A percentile compares a stretch with the other conserved stretches of the same genome.
phyloP scores from a whole-genome alignment of 2,329 filamentous ascomycete genomes.

The Bipolaris oryzae region DNA sequence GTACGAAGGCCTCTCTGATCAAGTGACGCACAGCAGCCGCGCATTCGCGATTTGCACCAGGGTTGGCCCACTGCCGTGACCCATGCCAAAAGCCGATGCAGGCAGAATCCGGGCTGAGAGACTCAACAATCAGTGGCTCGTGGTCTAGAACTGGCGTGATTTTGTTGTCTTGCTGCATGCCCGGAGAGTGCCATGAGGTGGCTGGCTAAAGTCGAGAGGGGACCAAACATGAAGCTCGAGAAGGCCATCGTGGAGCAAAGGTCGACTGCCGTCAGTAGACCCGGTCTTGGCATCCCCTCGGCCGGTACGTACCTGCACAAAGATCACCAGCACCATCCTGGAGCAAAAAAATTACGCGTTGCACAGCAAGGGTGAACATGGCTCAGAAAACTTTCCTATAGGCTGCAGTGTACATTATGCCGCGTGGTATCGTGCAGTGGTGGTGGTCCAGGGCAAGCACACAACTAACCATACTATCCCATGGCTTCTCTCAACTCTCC shows the following conservation, averaged over 20 bases:
- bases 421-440: conserved; percentile 14
- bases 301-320: not conserved
- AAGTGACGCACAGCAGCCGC: conserved; percentile 18
- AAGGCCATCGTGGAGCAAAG: not conserved
- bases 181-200: not conserved
- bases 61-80: conserved; percentile 19
- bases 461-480: conserved; percentile 3
- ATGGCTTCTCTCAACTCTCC: conserved; percentile 10
- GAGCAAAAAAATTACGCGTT: not conserved
- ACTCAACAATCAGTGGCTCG: conserved; percentile 3
- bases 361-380: not conserved
- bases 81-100: conserved; percentile 15
- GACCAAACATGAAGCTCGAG: not conserved
- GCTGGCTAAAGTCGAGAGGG: not conserved
- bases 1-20: conserved; percentile 17
- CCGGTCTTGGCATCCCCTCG: not conserved
- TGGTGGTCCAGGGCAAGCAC: conserved; percentile 2
- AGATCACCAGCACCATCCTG: not conserved
- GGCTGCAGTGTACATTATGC: conserved; percentile 5
- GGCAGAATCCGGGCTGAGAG: conserved; percentile 17
- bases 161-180: not conserved
- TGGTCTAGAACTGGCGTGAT: not conserved
- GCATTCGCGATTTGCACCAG: conserved; percentile 11
- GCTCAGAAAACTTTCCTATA: conserved; percentile 3
- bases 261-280: not conserved